Base-by-base conservation (phyloP, 1,284 basidiomycete genomes). In the Laetiporus sulphureus region DNA sequence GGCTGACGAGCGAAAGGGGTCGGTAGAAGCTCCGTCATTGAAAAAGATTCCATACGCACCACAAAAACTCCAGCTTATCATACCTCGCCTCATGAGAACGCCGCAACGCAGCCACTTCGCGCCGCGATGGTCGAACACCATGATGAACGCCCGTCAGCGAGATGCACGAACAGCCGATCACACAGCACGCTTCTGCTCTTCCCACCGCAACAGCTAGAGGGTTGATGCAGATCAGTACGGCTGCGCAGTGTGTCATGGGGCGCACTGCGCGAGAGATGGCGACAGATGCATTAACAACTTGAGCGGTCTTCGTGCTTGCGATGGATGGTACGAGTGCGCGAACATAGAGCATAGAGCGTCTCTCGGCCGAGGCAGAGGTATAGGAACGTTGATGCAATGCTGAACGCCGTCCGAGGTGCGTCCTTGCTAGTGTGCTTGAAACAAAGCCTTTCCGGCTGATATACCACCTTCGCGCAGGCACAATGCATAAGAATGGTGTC, bases 191-290 rank as follows among this genome's bases (percentile, higher is more conserved):
- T 71, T 77, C 41, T 55, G 46, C 32, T 73, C 73, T 46, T 72
- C 69, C 1, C 46, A 50, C 13, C 60, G 52, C 30, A 65, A 59
- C 36, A 76, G 41, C 19, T 54, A 60, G 42, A 58, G 8, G 55
- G 52, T 25, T 71, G 65, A 50, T 79, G 75, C 20, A 52, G 75
- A 74, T 80, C 80, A 83, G 52, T 81, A 80, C 45, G 72, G 74
- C 46, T 75, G 75, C 1, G 57, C 54, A 15, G 44, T 29, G 6
- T n/a, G 45, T 48, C 27, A 40, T 33, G n/a, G 51, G 49, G 18
- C 41, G 33, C 7, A 36, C 42, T 7, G 32, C 35, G 4, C 38
- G 18, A 18, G 40, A 25, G 29, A 31, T 4, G 18, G 12, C 20
- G 21, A 38, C 15, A 21, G 25, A 4, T 11, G 39, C 21, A 7